Base-by-base conservation (phyloP, 2,329 filamentous ascomycete species). In the Penicillium decumbens region DNA sequence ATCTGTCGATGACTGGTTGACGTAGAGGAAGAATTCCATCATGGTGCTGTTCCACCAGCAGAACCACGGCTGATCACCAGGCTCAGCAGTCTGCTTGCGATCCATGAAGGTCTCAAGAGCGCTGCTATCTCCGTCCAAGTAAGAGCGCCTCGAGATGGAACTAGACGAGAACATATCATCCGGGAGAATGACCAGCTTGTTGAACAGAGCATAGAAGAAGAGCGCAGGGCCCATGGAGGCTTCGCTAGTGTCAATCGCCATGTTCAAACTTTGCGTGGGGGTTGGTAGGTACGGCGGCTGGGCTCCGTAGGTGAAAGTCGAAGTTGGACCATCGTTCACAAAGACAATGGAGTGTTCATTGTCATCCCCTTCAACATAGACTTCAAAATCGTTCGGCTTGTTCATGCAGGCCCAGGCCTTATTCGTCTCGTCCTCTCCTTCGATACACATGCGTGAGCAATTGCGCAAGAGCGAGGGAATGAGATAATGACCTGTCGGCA, bases 31-130 rank as follows among this genome's bases (percentile, higher is more conserved):
- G 32, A 80, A 79, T 64, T 87, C 84, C 43, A 87, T 74, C 45
- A 82, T 75, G 0, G 84, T 87, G 12, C 75, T 72, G 62, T 87
- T 87, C 82, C 83, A 88, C 64, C 79, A 80, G 65, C 84, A 88
- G 60, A 82, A 84, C 83, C 83, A 88, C 2, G 83, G 82, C 50
- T 75, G 76, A 30, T 85, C 80, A 7, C 80, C 80, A n/a, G 76
- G 73, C 48, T 72, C 64, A 9, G 72, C 71, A 43, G 73, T 65
- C 54, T 75, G 70, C 33, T 72, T 72, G 49, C 71, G 69, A 44
- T 66, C 51, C 30, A 50, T 55, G 49, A 55, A 59, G 45, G 50
- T 58, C 55, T 48, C 59, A 46, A 40, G 40, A 50, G 64, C 25
- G 18, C 61, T 40, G 38, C 6, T 3, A 55, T 46, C 59, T 57